These are phyloP conservation scores for Trifolium pratense DNA, from an alignment of 306 rosid species.

Conservation along the genomic window DNA sequence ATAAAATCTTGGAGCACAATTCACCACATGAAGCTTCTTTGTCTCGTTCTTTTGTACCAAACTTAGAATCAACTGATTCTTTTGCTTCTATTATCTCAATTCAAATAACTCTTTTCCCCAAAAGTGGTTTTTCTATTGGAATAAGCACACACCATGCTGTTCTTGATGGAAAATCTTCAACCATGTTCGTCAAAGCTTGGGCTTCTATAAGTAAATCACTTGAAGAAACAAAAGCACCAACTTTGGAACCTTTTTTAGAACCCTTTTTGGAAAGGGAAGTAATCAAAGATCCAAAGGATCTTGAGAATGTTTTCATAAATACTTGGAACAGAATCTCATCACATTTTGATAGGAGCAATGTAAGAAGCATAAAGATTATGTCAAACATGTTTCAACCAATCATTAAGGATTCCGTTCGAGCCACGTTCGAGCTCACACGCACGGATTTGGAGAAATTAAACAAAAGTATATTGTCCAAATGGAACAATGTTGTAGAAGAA, in stretches of 20 bases:
- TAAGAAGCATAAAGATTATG: conserved; percentile 34
- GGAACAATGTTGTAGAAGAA: conserved; percentile 4
- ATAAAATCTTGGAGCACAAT: conserved; percentile 20
- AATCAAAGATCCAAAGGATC: conserved; percentile 41
- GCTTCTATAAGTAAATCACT: conserved; percentile 41
- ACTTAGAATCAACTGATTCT: conserved; percentile 37
- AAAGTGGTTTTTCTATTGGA: conserved; percentile 56
- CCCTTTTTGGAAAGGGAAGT: conserved; percentile 49
- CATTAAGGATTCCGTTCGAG: conserved; percentile 35
- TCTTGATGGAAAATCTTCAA: conserved; percentile 57
- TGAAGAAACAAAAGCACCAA: not conserved
- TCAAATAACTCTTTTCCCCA: conserved; percentile 59
- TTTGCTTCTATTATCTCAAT: conserved; percentile 46
- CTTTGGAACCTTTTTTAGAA: conserved; percentile 5
- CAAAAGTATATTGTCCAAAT: not conserved
- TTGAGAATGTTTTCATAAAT: conserved; percentile 2
- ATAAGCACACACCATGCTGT: conserved; percentile 53
- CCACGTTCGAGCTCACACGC: conserved; percentile 2
- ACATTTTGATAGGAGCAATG: not conserved
- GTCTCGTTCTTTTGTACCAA: conserved; percentile 54
- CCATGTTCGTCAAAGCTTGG: conserved; percentile 63
- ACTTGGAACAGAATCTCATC: not conserved
- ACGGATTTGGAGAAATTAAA: not conserved
- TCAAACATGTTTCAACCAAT: conserved; percentile 1
- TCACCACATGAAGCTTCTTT: conserved; percentile 30